Conservation (phyloP, 805 yeast species). For the Myxozyma melibiosi region DNA sequence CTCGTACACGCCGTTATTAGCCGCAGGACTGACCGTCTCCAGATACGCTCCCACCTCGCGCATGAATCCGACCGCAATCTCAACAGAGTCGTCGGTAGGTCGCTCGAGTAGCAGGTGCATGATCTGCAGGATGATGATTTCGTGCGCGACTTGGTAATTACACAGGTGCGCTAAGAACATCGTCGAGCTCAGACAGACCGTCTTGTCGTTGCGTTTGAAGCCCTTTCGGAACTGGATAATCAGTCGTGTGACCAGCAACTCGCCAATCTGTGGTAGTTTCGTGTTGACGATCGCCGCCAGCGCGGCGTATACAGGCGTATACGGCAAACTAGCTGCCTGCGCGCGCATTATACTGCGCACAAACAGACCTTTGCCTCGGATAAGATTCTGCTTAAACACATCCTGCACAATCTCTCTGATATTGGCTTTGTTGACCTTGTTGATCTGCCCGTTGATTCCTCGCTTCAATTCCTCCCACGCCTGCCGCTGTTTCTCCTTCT, state of each 20-base stretch:
- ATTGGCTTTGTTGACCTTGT: slow-evolving; percentile 51
- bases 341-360: slow-evolving; percentile 60
- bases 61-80: slow-evolving; percentile 55
- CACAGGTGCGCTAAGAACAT: slow-evolving; percentile 63
- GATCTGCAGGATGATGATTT: slow-evolving; percentile 56
- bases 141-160: slow-evolving; percentile 63
- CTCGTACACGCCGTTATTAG: slow-evolving; percentile 57
- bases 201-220: slow-evolving; percentile 52
- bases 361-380: slow-evolving; percentile 63
- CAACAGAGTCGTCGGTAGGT: slow-evolving; percentile 59
- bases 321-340: slow-evolving; percentile 48
- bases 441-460: slow-evolving; percentile 52
- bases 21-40: slow-evolving; percentile 47
- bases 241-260: slow-evolving; percentile 54
- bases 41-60: slow-evolving; percentile 57
- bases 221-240: slow-evolving; percentile 60
- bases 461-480: slow-evolving; percentile 60
- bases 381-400: slow-evolving; percentile 59
- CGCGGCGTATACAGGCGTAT: slow-evolving; percentile 58
- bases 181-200: slow-evolving; percentile 48
- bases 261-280: slow-evolving; percentile 70
- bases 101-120: slow-evolving; percentile 51
- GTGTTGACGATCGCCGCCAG: slow-evolving; percentile 63
- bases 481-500: slow-evolving; percentile 52
- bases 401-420: slow-evolving; percentile 52